These are phyloP conservation scores for Talaromyces piceae DNA, from an alignment of 2,329 filamentous ascomycete genomes.

Conservation along the genomic window DNA sequence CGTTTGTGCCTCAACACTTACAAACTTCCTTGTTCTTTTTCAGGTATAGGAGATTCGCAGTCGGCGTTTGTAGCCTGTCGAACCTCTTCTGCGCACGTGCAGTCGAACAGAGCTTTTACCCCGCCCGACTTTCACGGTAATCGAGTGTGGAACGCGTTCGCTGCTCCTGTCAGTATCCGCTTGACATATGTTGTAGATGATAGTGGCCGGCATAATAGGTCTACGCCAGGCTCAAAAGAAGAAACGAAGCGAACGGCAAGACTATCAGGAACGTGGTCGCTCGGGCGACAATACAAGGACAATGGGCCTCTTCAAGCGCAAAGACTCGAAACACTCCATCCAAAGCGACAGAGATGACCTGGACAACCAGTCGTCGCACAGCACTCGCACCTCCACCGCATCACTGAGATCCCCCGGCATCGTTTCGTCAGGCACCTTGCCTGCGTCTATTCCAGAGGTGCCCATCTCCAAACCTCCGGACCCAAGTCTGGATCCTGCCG, in stretches of 20 bases:
- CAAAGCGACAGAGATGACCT: constrained; percentile 33
- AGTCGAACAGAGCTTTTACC: not conserved
- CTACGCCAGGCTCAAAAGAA: not conserved
- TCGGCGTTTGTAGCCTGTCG: too few relatives aligned
- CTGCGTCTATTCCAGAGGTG: constrained; percentile 60
- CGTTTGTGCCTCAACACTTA: not conserved
- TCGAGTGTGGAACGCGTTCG: not conserved
- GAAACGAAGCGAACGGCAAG: not conserved
- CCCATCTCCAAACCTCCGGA: constrained; percentile 79
- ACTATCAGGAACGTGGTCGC: not conserved
- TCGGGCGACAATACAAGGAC: constrained; percentile 6
- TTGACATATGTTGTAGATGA: not conserved
- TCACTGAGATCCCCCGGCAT: constrained; percentile 45
- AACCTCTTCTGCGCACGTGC: too few relatives aligned
- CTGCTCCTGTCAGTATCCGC: not conserved
- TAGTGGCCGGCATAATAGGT: not conserved
- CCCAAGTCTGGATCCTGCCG: constrained; percentile 77
- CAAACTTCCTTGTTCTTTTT: too few relatives aligned
- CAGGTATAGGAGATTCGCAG: too few relatives aligned
- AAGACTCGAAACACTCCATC: constrained; percentile 35
- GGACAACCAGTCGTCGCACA: constrained; percentile 36
- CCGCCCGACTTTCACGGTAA: not conserved
- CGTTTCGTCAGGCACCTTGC: constrained; percentile 39
- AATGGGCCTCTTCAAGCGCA: constrained; percentile 43
- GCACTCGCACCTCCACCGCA: constrained; percentile 37